Base-by-base conservation (phyloP, 1,284 basidiomycete species). In the Trametes pubescens region DNA sequence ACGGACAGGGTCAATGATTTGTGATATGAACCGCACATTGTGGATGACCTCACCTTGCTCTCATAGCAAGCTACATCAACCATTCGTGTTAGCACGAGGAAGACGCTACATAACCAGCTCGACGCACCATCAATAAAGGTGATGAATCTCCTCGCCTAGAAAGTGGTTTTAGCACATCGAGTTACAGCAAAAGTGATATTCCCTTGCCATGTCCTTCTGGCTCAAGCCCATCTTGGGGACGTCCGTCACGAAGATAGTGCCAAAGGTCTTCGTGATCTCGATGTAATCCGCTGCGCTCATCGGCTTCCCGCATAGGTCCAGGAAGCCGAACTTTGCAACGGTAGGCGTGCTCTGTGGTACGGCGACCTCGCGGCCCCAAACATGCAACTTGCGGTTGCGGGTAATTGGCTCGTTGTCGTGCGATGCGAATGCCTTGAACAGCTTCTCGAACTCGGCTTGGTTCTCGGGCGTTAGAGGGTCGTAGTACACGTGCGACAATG, bases 281-380 rank as follows among this genome's bases (percentile, higher is more conserved):
- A 99, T 79, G 77, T 99, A 99, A 78, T 99, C 98, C 7, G 95
- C 94, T 18, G 98, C 97, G 69, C 93, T 94, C 71, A 97, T 80
- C 1, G 97, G 94, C 69, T 88, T 86, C 7, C 94, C 94, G 75
- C 98, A 99, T 21, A 99, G 83, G 71, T 97, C 89, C 22, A 87
- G 75, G 75, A 99, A 99, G 10, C 82, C 83, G 78, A 99, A 98
- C 76, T 89, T 90, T 2, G 98, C 98, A 46, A 97, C 87, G 47
- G 82, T 85, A 37, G 83, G 85, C 5, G 90, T 90, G 71, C 91
- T 93, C 72, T 93, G 86, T 13, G 97, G 96, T 6, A 99, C 85
- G 29, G 76, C 73, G 7, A 99, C 79, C 10, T 84, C 84, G 32
- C 98, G 88, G 21, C 98, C 98, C 96, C 98, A 99, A 46, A 95